Base-by-base conservation (phyloP, 2,329 filamentous ascomycete species). In the Helotiales sp. region DNA sequence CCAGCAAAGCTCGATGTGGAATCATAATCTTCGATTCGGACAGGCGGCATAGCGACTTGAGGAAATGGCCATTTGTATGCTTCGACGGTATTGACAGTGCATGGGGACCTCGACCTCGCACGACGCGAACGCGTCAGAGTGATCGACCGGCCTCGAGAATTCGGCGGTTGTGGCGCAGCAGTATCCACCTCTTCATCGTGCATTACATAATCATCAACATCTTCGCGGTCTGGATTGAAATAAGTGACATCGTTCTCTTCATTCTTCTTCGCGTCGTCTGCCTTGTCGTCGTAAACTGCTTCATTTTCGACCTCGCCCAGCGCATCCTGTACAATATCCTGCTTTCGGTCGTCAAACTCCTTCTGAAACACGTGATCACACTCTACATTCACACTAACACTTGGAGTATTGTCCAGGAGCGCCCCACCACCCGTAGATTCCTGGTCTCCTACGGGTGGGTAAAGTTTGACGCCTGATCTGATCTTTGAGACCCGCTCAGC, bases 401-500 rank as follows among this genome's bases (percentile, higher is more conserved):
- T 42, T 40, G 24, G 40, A 55, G 30, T 25, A 52, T 49, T 55
- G 61, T 64, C 69, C 70, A 72, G 70, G 70, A 62, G 40, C 42
- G 48, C 51, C 63, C 60, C 55, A 70, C 67, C 71, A 72, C 70
- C 67, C 70, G 69, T 58, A 69, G 63, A 67, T 54, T 59, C 71
- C 70, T 72, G 70, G 67, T 62, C 58, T 62, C 61, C 60, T 71
- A 71, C 66, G 68, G 71, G 69, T 72, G 71, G 66, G 55, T 58
- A 42, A 51, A 65, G 69, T 73, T 73, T 72, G 57, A 58, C 54
- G 54, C 46, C 55, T 66, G 52, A 12, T 52, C 42, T 44, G 56
- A 34, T 12, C 50, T 36, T 33, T 63, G 56, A 10, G 46, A 47
- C 1, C 10, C 34, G 46, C 57, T 51, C 13, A 52, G 5, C 15